Evolutionary conservation across 2,329 filamentous ascomycete species (phyloP).

Genomic region (Eutypella sp.): DNA sequence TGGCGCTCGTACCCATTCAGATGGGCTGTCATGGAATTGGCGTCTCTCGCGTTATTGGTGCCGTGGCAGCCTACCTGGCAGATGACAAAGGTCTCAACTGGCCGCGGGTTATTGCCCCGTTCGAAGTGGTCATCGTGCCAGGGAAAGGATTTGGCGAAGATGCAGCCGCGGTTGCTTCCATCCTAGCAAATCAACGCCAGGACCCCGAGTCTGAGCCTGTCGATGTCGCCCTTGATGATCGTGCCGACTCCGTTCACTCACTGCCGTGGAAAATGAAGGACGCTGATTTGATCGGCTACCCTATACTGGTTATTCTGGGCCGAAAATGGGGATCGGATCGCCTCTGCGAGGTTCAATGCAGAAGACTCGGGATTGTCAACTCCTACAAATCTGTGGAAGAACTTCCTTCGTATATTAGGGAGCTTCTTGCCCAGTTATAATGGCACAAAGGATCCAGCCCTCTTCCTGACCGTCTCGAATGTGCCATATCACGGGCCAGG

Average conservation of each 20-base stretch:
- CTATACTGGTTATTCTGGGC: slow-evolving; percentile 75
- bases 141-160: slow-evolving; percentile 40
- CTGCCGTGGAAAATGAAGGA: slow-evolving; percentile 86
- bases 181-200: slow-evolving; percentile 32
- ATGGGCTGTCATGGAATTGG: slow-evolving; percentile 99
- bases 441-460: no score
- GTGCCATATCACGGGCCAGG: no score
- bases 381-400: slow-evolving; percentile 50
- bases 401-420: slow-evolving; percentile 41
- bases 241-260: slow-evolving; percentile 51
- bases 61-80: slow-evolving; percentile 70
- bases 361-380: slow-evolving; percentile 58
- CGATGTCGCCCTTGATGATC: slow-evolving; percentile 73
- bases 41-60: slow-evolving; percentile 82
- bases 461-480: no score
- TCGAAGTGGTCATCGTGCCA: slow-evolving; percentile 65
- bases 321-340: slow-evolving; percentile 56
- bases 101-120: slow-evolving; percentile 83
- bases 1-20: slow-evolving; percentile 55
- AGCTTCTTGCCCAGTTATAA: slow-evolving; percentile 48
- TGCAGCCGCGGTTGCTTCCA: slow-evolving; percentile 59
- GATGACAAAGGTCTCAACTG: slow-evolving; percentile 77
- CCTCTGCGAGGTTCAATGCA: slow-evolving; percentile 74
- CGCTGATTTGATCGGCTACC: slow-evolving; percentile 85
- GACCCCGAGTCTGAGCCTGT: slow-evolving; percentile 25